Conservation (phyloP, 2,329 filamentous ascomycete genomes). For the Pseudocercospora cruenta region DNA sequence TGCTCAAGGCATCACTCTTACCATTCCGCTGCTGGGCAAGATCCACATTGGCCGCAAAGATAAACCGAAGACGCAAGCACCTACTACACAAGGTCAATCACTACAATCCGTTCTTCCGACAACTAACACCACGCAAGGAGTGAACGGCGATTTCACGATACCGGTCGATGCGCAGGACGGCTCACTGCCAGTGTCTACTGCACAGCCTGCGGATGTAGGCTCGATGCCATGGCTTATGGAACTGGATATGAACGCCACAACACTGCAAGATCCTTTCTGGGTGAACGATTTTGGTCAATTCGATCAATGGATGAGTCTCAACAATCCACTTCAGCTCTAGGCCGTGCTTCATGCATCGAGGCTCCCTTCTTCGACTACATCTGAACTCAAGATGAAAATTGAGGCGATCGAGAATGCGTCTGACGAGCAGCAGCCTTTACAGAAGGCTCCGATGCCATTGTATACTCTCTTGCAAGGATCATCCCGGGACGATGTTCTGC, state of each 20-base stretch:
- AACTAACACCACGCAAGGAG: background rate
- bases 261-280: slow-evolving; percentile 26
- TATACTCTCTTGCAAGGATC: too few relatives aligned
- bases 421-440: too few relatives aligned
- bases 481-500: too few relatives aligned
- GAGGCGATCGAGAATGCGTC: too few relatives aligned
- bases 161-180: background rate
- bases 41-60: slow-evolving; percentile 25
- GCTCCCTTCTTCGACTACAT: too few relatives aligned
- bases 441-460: too few relatives aligned
- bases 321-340: background rate
- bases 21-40: slow-evolving; percentile 27
- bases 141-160: background rate
- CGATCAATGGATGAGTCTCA: slow-evolving; percentile 20
- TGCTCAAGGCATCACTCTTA: slow-evolving; percentile 19
- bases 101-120: background rate
- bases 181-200: background rate
- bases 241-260: slow-evolving; percentile 25
- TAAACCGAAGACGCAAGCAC: background rate
- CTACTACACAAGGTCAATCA: background rate
- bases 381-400: too few relatives aligned
- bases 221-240: slow-evolving; percentile 27
- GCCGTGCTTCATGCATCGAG: background rate
- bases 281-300: slow-evolving; percentile 18
- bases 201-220: background rate